Percentiles rank a stretch among this genome's conserved stretches.
phyloP scores from a whole-genome alignment of 371 early-diverging fungal species.

The Syncephalastrum contaminatum region DNA sequence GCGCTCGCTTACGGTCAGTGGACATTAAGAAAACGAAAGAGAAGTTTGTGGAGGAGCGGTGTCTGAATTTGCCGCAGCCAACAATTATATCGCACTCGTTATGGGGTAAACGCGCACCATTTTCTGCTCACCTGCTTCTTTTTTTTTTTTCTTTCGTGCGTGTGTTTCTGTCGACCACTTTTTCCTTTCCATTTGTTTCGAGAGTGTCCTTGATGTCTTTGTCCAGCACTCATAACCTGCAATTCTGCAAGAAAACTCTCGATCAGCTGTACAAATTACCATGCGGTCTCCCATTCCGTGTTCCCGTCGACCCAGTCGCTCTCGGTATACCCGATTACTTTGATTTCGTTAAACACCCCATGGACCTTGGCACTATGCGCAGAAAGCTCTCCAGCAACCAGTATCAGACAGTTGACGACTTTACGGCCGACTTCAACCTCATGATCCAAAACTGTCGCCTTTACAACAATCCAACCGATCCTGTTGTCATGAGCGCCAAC shows the following conservation, averaged over 20 bases:
- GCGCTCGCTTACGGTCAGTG: too few relatives aligned
- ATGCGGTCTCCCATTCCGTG: constrained; percentile 73
- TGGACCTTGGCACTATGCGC: constrained; percentile 96
- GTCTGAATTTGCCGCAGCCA: too few relatives aligned
- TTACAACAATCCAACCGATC: constrained; percentile 80
- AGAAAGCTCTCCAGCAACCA: constrained; percentile 55
- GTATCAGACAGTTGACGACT: constrained; percentile 46
- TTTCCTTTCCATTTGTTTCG: too few relatives aligned
- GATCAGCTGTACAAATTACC: constrained; percentile 66
- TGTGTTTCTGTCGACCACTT: too few relatives aligned
- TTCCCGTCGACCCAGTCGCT: constrained; percentile 50
- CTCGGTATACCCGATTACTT: constrained; percentile 68
- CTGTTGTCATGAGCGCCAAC: constrained; percentile 66
- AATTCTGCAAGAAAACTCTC: constrained; percentile 33
- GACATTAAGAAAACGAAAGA: too few relatives aligned
- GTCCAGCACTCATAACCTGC: background rate
- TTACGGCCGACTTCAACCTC: constrained; percentile 43
- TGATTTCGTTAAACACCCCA: constrained; percentile 90
- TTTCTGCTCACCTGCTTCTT: too few relatives aligned
- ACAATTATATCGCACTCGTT: too few relatives aligned
- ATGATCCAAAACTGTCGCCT: constrained; percentile 55
- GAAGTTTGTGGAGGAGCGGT: too few relatives aligned
- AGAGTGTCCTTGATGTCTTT: too few relatives aligned
- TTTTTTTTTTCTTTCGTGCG: too few relatives aligned
- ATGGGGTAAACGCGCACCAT: too few relatives aligned